These are phyloP conservation scores for Hemileia vastatrix DNA, from an alignment of 1,284 basidiomycete species.

Conservation along the genomic window DNA sequence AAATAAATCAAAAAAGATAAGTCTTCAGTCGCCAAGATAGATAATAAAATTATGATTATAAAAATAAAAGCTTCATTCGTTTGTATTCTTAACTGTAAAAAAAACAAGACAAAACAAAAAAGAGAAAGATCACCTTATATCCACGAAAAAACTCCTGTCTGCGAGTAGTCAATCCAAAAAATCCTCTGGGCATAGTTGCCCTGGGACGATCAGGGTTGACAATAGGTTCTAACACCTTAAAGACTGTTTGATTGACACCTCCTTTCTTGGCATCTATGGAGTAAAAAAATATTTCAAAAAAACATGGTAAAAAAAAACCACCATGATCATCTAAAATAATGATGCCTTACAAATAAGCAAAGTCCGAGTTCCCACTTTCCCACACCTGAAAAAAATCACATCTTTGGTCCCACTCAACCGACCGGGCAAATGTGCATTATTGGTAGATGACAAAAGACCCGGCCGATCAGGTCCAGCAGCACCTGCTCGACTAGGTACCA, in stretches of 20 bases:
- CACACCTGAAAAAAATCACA: constrained; percentile 88
- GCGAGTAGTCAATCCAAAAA: constrained; percentile 12
- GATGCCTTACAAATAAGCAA: constrained; percentile 55
- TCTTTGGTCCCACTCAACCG: constrained; percentile 79
- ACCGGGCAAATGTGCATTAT: no score
- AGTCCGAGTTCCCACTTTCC: constrained; percentile 70
- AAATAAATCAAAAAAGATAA: background rate
- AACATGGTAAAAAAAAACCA: background rate
- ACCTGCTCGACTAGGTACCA: constrained; percentile 61
- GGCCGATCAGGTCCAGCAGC: background rate
- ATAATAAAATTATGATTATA: background rate
- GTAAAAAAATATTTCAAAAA: background rate
- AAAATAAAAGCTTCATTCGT: background rate
- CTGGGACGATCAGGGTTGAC: constrained; percentile 65
- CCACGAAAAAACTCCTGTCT: constrained; percentile 14
- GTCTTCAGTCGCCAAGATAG: no score
- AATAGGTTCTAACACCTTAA: constrained; percentile 86
- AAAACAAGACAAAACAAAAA: background rate
- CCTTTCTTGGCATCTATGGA: constrained; percentile 68
- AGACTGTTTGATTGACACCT: constrained; percentile 79
- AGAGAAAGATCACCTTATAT: constrained; percentile 5
- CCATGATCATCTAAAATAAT: background rate
- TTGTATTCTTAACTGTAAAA: background rate
- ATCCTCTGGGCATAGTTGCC: constrained; percentile 48
- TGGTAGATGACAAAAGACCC: constrained; percentile 31